Base-by-base conservation (phyloP, 2,329 filamentous ascomycete genomes). In the Aspergillus puulaauensis region DNA sequence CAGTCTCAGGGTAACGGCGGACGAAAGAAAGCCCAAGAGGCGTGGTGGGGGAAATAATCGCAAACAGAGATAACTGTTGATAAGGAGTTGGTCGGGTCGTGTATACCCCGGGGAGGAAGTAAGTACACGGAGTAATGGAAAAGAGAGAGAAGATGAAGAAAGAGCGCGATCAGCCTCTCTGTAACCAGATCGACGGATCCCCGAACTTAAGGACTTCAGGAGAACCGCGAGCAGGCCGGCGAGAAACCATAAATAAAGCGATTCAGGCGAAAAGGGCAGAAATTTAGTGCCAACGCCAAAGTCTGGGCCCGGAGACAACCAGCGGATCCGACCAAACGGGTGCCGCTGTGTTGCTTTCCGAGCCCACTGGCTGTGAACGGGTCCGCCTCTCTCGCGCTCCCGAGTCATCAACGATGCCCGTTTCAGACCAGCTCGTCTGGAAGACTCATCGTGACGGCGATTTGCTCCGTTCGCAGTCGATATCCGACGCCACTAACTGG, bases 1-100 rank as follows among this genome's bases (percentile, higher is more conserved):
- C 51, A 65, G 61, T 58, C 58, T 61, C 61, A 37, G 47, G 53
- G 35, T 12, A 17, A 41, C 9, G 47, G 57, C 40, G 39, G 51
- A 57, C 37, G 48, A 40, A 52, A 57, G 31, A n/a, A 52, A 27
- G 52, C 49, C 47, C 43, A 23, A 39, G 48, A 52, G 49, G 45
- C 53, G 54, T 56, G 57, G 46, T 46, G 43, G 24, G n/a, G 33
- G 33, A 19, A 35, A 37, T 19, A 24, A 17, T 31, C 27, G 35
- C 40, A 48, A 19, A 17, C 27, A n/a, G n/a, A 19, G 21, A 17
- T 11, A 24, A 39, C 9, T 31, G 27, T 9, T 31, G 27, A 11
- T 31, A 31, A 31, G 27, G 27, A 31, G 27, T 11, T 11, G 27
- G 27, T 31, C 12, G 27, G 9, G 27, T 4, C 27, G 27, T 9